A percentile compares a stretch with the other conserved stretches of the same genome.
Conservation (phyloP, 192 early-diverging fungal genomes). For the Obelidium mucronatum region DNA sequence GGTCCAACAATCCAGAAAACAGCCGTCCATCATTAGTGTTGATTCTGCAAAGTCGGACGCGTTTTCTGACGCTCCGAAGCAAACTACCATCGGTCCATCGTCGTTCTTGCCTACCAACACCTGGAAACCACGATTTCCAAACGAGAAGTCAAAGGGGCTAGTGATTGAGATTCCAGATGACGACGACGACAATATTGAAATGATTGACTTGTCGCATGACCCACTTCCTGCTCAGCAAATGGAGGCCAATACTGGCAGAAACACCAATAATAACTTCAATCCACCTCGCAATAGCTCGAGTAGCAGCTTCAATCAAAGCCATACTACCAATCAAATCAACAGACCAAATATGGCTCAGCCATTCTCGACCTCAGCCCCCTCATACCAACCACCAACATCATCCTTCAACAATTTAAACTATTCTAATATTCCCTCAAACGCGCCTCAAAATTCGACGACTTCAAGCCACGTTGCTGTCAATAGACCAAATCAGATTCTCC, state of each 20-base stretch:
- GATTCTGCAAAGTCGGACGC: too few species aligned
- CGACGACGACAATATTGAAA: not conserved
- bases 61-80: too few species aligned
- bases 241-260: not conserved
- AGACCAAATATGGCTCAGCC: not conserved
- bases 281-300: not conserved
- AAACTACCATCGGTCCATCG: not conserved
- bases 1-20: too few species aligned
- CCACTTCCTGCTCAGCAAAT: not conserved
- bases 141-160: not conserved
- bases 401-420: not conserved
- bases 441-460: not conserved
- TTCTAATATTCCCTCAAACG: not conserved
- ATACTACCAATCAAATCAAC: not conserved
- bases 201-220: not conserved
- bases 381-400: not conserved
- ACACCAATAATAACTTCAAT: not conserved
- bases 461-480: not conserved
- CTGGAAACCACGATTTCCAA: not conserved
- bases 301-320: not conserved
- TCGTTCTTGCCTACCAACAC: not conserved
- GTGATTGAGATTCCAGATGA: slow-evolving; percentile 7
- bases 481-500: not conserved
- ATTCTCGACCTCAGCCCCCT: not conserved
- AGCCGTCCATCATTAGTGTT: too few species aligned